These are phyloP conservation scores for Alternaria incomplexa DNA, from an alignment of 2,329 filamentous ascomycete species.

Conservation along the genomic window DNA sequence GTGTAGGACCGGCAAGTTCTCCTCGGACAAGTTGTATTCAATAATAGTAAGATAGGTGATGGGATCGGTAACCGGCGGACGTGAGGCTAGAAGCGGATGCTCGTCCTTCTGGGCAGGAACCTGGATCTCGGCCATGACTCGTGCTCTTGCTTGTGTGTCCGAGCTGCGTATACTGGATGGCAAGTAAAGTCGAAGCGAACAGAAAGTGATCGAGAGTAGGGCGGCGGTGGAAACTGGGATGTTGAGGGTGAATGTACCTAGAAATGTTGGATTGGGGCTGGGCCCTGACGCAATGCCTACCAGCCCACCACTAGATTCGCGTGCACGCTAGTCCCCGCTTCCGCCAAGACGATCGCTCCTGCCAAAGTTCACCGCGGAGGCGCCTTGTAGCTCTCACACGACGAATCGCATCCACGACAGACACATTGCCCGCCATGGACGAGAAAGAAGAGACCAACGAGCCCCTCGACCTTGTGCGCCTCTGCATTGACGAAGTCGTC, in stretches of 20 bases:
- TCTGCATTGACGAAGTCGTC: constrained; percentile 93
- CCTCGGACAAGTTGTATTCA: constrained; percentile 72
- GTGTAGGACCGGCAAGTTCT: constrained; percentile 71
- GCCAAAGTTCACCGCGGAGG: constrained; percentile 23
- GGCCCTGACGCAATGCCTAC: constrained; percentile 25
- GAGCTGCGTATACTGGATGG: background rate
- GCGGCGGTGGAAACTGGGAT: background rate
- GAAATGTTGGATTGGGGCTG: constrained; percentile 4
- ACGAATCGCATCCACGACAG: constrained; percentile 6
- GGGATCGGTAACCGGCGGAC: constrained; percentile 69
- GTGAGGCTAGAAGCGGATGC: constrained; percentile 62
- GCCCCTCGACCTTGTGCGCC: constrained; percentile 92
- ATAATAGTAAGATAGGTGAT: constrained; percentile 81
- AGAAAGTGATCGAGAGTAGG: background rate
- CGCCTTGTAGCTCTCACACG: constrained; percentile 12
- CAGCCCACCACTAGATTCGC: constrained; percentile 9
- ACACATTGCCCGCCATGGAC: constrained; percentile 67
- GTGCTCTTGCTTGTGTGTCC: background rate
- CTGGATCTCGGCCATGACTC: constrained; percentile 41
- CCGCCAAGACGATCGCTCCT: constrained; percentile 22
- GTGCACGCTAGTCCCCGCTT: constrained; percentile 15
- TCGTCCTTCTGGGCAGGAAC: constrained; percentile 31
- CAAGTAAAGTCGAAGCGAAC: background rate
- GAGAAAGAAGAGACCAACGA: constrained; percentile 82
- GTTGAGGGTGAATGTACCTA: constrained; percentile 7